phyloP scores from a whole-genome alignment of 495 filamentous ascomycete species.

The Staphylotrichum tortipilum region DNA sequence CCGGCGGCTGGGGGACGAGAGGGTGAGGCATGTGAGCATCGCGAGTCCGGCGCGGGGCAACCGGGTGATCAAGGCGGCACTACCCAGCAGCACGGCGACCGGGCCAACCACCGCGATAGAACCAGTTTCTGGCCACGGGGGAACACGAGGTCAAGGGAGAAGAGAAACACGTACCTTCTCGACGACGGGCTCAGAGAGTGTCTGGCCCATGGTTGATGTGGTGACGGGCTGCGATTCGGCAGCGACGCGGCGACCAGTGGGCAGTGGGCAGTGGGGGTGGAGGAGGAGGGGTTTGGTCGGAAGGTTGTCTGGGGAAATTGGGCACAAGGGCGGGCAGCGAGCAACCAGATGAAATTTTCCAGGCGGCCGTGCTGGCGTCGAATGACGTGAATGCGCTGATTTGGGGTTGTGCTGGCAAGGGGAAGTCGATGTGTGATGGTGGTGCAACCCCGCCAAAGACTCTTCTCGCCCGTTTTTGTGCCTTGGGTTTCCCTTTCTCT shows the following conservation, averaged over 20 bases:
- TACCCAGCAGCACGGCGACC: background rate
- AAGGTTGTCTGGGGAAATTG: slow-evolving; percentile 16
- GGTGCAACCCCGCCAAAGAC: slow-evolving; percentile 4
- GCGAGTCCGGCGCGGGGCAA: background rate
- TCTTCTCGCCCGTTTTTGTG: slow-evolving; percentile 5
- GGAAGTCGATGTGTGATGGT: background rate
- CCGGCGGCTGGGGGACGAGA: background rate
- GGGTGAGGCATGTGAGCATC: background rate
- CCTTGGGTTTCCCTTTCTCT: slow-evolving; percentile 7
- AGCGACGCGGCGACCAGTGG: slow-evolving; percentile 21
- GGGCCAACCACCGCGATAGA: too few relatives aligned
- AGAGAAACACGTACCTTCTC: slow-evolving; percentile 71
- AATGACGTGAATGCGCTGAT: slow-evolving; percentile 10
- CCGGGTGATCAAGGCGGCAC: background rate
- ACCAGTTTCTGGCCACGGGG: too few relatives aligned
- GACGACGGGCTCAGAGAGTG: slow-evolving; percentile 95
- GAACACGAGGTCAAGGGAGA: too few relatives aligned
- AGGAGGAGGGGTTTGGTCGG: too few relatives aligned
- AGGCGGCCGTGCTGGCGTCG: slow-evolving; percentile 9
- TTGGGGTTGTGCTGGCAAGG: background rate
- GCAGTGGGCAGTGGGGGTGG: slow-evolving; percentile 9
- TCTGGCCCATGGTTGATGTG: slow-evolving; percentile 81
- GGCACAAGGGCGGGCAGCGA: slow-evolving; percentile 10
- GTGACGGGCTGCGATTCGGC: slow-evolving; percentile 13
- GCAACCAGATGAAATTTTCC: slow-evolving; percentile 4